Evolutionary conservation across 1,284 basidiomycete species (phyloP), one percentile per base, ranked within the genome.

Genomic region (Ustilago xerochloae): DNA sequence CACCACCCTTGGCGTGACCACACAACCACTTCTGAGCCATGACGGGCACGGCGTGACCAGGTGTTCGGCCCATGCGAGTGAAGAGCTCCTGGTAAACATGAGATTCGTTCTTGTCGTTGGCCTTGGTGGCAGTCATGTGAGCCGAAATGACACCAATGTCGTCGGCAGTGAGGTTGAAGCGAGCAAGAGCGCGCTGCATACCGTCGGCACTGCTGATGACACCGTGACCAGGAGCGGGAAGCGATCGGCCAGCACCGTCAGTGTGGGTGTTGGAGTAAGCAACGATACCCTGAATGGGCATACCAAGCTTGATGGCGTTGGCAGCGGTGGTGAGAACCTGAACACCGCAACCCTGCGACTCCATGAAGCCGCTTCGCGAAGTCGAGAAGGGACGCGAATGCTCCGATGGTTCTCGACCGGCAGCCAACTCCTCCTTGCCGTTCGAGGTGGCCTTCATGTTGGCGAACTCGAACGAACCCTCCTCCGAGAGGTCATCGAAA

Each of bases 371-470:
- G 55, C 65, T 63, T 84, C 97, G 93, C 77, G 94, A 98, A 24
- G 92, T 93, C 6, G 96, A 98, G 38, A 95, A 92, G 26, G 97
- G 97, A 67, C 96, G 92, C 56, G 96, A 99, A 92, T 98, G 96
- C 86, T 99, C 96, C 93, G 28, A 79, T 22, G 96, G 96, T 86
- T 99, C 96, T 79, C 97, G 94, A 71, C 97, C 97, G 90, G 97
- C 97, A 9, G 95, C 95, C 81, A 97, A 92, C 86, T 99, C 97
- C 36, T 93, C 93, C 85, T 95, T 93, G 6, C 94, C 91, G 83
- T 96, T 97, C 86, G 92, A 94, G 7, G 97, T 99, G 6, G 97
- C 97, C 87, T 97, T 97, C 97, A 99, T 99, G 88, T 98, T 98
- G 61, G 94, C 96, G 86, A 86, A 86, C 86, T 97, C 94, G 86